phyloP scores from a whole-genome alignment of 441 rosid genomes.

The Viola pubescens region DNA sequence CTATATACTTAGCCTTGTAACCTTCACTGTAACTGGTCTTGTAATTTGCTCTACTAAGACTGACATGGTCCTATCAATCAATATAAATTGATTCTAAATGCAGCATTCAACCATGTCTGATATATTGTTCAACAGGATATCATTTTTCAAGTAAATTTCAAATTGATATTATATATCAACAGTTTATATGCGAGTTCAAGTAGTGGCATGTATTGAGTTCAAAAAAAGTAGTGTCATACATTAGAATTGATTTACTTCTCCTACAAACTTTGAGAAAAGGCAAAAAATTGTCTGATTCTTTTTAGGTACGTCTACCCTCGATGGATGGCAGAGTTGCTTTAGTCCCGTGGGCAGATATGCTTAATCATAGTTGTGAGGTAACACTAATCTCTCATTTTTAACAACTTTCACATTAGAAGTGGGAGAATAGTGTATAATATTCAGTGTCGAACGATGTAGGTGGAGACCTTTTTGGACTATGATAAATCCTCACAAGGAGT shows the following conservation, averaged over 20 bases:
- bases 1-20: not conserved
- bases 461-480: conserved; percentile 86
- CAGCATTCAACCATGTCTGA: too few species aligned
- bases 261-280: not conserved
- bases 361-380: conserved; percentile 93
- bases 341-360: conserved; percentile 99
- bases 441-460: conserved; percentile 32
- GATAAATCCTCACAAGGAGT: conserved; percentile 79
- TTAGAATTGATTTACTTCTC: conserved; percentile 7
- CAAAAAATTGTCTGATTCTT: too few species aligned
- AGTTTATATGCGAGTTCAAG: not conserved
- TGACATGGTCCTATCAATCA: not conserved
- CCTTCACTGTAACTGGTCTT: not conserved
- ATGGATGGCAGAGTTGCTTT: conserved; percentile 89
- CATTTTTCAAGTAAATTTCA: too few species aligned
- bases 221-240: too few species aligned
- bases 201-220: not conserved
- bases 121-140: too few species aligned
- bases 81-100: too few species aligned
- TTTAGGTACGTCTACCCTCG: conserved; percentile 84
- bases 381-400: too few species aligned
- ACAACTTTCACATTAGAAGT: conserved; percentile 6
- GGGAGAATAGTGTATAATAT: not conserved
- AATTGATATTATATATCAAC: not conserved
- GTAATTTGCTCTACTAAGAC: not conserved